Evolutionary conservation across 1,284 basidiomycete species (phyloP).

Genomic region (Uromyces viciae-fabae): DNA sequence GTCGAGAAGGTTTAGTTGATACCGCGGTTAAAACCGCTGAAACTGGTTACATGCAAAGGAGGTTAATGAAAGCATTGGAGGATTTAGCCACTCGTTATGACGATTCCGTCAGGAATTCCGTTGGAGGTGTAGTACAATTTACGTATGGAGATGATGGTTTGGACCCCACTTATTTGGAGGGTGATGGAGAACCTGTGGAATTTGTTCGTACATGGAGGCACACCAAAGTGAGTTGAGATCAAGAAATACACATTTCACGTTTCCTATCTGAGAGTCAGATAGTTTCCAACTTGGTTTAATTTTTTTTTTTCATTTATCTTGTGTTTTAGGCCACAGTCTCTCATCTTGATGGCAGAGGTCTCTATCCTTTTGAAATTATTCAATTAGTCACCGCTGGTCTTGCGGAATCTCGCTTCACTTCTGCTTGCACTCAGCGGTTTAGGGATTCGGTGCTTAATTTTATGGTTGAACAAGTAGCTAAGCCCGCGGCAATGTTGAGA

Average conservation of each 20-base stretch:
- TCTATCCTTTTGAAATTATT: slow-evolving; percentile 84
- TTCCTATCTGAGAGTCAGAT: neutral
- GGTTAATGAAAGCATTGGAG: slow-evolving; percentile 97
- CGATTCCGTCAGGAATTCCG: slow-evolving; percentile 90
- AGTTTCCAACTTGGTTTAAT: neutral
- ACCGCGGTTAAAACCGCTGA: slow-evolving; percentile 63
- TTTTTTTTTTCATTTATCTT: neutral
- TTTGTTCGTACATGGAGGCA: slow-evolving; percentile 83
- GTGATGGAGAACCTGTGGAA: slow-evolving; percentile 80
- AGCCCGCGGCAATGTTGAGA: slow-evolving; percentile 68
- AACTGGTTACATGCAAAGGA: slow-evolving; percentile 98
- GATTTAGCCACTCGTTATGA: slow-evolving; percentile 97
- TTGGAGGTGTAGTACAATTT: slow-evolving; percentile 96
- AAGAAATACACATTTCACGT: neutral
- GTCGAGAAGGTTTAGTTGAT: slow-evolving; percentile 96
- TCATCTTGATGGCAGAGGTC: slow-evolving; percentile 60
- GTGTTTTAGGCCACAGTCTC: slow-evolving; percentile 53
- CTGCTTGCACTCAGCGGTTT: slow-evolving; percentile 65
- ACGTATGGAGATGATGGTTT: slow-evolving; percentile 94
- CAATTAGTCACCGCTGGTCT: slow-evolving; percentile 69
- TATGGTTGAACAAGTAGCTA: slow-evolving; percentile 67
- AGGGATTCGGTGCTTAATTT: slow-evolving; percentile 72
- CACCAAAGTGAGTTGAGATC: slow-evolving; percentile 64
- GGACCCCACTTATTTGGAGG: slow-evolving; percentile 92
- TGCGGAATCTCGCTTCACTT: slow-evolving; percentile 63